Evolutionary conservation across 345 rosid genomes (phyloP).

Genomic region (Moricandia arvensis): DNA sequence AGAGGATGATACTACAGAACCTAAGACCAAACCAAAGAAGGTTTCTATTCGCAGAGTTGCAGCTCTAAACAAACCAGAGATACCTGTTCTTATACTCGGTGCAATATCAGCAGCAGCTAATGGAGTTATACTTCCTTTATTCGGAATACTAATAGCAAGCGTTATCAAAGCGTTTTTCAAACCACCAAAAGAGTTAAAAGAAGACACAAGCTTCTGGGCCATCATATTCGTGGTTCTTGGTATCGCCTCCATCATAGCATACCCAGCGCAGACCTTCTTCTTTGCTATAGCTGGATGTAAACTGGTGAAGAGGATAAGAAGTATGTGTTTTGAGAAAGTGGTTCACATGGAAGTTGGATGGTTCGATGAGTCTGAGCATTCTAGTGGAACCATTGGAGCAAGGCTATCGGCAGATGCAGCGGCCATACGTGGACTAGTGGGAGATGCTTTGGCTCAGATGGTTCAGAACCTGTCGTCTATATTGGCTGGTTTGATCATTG

Average conservation of each 20-base stretch:
- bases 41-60: constrained; percentile 64
- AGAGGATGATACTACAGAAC: constrained; percentile 9
- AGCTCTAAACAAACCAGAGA: constrained; percentile 77
- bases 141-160: constrained; percentile 52
- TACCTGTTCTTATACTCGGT: constrained; percentile 60
- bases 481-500: constrained; percentile 67
- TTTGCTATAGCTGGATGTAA: constrained; percentile 67
- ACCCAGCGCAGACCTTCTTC: constrained; percentile 55
- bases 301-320: constrained; percentile 60
- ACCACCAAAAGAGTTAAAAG: constrained; percentile 51
- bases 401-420: constrained; percentile 89
- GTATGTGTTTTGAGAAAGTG: constrained; percentile 80
- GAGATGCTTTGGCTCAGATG: constrained; percentile 64
- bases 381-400: constrained; percentile 75
- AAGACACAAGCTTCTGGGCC: constrained; percentile 71
- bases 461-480: constrained; percentile 62
- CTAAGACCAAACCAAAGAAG: constrained; percentile 23
- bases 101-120: constrained; percentile 47
- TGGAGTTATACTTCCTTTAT: constrained; percentile 63
- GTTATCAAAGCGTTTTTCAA: constrained; percentile 56
- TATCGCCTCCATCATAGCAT: constrained; percentile 47
- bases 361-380: constrained; percentile 74
- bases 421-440: constrained; percentile 61
- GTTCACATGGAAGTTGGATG: constrained; percentile 84
- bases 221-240: constrained; percentile 59